phyloP scores from a whole-genome alignment of 768 basidiomycete species.

The Mycena filopes region DNA sequence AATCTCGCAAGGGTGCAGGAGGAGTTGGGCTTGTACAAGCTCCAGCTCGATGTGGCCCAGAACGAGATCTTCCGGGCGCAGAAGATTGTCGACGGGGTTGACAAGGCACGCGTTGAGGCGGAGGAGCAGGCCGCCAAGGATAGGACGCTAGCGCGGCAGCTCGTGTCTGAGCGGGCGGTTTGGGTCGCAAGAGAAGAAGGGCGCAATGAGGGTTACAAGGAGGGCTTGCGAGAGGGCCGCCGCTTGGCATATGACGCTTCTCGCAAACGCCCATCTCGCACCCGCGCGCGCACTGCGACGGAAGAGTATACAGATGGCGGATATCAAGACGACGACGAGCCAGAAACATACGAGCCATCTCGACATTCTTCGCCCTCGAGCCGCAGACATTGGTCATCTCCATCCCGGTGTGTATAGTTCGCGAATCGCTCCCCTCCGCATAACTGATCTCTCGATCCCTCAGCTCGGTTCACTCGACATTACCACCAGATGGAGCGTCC shows the following conservation, averaged over 20 bases:
- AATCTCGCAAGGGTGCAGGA: slow-evolving; percentile 49
- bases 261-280: slow-evolving; percentile 1
- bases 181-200: slow-evolving; percentile 69
- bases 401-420: slow-evolving; percentile 12
- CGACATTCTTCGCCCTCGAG: slow-evolving; percentile 11
- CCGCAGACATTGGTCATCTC: slow-evolving; percentile 16
- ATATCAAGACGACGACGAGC: slow-evolving; percentile 9
- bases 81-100: slow-evolving; percentile 56
- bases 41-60: slow-evolving; percentile 69
- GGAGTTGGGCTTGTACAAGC: slow-evolving; percentile 66
- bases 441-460: background rate
- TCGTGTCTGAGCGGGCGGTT: slow-evolving; percentile 62
- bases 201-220: slow-evolving; percentile 60
- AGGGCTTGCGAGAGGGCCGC: slow-evolving; percentile 47
- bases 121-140: slow-evolving; percentile 64
- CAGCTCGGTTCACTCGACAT: slow-evolving; percentile 20
- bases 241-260: slow-evolving; percentile 24
- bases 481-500: slow-evolving; percentile 16
- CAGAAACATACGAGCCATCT: slow-evolving; percentile 10
- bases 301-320: slow-evolving; percentile 3
- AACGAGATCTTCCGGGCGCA: slow-evolving; percentile 66
- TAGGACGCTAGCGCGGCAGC: slow-evolving; percentile 58
- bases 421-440: background rate
- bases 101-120: slow-evolving; percentile 66
- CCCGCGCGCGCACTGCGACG: too few species aligned